These are phyloP conservation scores for Solanum megistacrolobum DNA, from an alignment of 257 asterid species.

Conservation along the genomic window DNA sequence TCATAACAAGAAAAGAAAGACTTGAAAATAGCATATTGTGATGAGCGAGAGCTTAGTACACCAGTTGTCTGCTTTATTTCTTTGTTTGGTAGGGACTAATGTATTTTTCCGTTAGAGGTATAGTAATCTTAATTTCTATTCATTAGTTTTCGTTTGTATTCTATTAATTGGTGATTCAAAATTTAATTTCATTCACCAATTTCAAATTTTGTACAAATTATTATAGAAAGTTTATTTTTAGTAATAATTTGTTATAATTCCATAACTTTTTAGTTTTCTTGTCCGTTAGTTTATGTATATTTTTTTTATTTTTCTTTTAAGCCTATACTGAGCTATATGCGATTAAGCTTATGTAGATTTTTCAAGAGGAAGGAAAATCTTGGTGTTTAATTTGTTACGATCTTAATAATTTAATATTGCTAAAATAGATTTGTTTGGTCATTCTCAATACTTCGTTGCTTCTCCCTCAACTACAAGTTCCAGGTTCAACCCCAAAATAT, in stretches of 20 bases:
- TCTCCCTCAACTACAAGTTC: not conserved
- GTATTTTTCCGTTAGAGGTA: not conserved
- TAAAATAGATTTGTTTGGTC: not conserved
- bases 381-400: not conserved
- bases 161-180: constrained; percentile 7
- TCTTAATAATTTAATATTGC: not conserved
- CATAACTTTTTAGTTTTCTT: not conserved
- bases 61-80: not conserved
- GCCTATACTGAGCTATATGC: not conserved
- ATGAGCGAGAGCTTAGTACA: not conserved
- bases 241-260: not conserved
- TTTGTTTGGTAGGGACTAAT: not conserved
- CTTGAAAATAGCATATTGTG: not conserved
- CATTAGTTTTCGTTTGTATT: not conserved
- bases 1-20: constrained; percentile 38
- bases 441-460: not conserved
- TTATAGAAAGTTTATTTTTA: not conserved
- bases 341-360: not conserved
- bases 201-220: not conserved
- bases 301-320: not conserved
- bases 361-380: not conserved
- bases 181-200: constrained; percentile 4
- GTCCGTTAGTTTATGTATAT: not conserved
- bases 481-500: not conserved
- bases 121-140: not conserved